These are phyloP conservation scores for Henckelia pumila DNA, from an alignment of 257 asterid genomes.

Conservation along the genomic window DNA sequence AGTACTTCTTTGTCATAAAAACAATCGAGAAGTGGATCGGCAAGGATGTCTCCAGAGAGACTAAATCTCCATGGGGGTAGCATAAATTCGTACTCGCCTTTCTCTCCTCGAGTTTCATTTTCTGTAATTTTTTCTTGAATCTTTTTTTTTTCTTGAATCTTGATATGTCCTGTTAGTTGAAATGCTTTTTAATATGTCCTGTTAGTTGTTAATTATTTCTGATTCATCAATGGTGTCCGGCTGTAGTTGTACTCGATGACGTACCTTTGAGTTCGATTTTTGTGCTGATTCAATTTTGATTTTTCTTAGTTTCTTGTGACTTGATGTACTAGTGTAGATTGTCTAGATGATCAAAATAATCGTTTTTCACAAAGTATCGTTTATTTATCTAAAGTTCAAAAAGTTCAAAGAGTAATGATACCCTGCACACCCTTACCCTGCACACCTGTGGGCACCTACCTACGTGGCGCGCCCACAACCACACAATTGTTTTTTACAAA, in stretches of 20 bases:
- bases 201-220: neutral
- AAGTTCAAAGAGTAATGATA: too few relatives aligned
- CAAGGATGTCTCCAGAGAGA: slow-evolving; percentile 54
- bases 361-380: too few relatives aligned
- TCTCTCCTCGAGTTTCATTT: neutral
- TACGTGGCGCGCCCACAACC: too few relatives aligned
- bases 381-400: too few relatives aligned
- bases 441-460: too few relatives aligned
- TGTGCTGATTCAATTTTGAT: neutral
- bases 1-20: slow-evolving; percentile 70
- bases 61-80: slow-evolving; percentile 55
- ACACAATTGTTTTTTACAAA: too few relatives aligned
- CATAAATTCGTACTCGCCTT: neutral
- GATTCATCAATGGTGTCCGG: slow-evolving; percentile 30
- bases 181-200: slow-evolving; percentile 8
- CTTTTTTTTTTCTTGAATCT: slow-evolving; percentile 7
- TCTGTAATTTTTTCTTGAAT: neutral
- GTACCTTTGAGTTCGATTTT: neutral
- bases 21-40: slow-evolving; percentile 61
- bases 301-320: too few relatives aligned
- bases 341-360: too few relatives aligned
- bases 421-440: too few relatives aligned
- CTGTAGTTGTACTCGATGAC: slow-evolving; percentile 18
- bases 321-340: too few relatives aligned
- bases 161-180: slow-evolving; percentile 1